Evolutionary conservation across 1,139 yeast species (phyloP).

Genomic region (Candida buenavistaensis): DNA sequence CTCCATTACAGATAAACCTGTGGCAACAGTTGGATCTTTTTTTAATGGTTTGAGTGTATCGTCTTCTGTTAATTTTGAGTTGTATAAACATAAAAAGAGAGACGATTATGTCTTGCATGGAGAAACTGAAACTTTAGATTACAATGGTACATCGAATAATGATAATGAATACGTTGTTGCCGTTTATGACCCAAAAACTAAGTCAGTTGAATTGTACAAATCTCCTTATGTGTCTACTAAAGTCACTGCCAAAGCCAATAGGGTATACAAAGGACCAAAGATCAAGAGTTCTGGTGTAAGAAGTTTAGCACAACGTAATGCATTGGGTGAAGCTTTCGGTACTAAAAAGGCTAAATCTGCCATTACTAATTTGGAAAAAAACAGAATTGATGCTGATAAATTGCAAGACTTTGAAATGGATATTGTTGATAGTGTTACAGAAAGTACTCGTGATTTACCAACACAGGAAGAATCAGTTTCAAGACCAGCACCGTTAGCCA

Average conservation of each 20-base stretch:
- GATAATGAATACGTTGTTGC: conserved; percentile 60
- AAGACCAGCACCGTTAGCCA: conserved; percentile 81
- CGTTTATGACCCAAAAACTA: conserved; percentile 61
- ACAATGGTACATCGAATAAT: conserved; percentile 62
- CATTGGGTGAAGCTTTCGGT: conserved; percentile 95
- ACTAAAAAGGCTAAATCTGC: conserved; percentile 95
- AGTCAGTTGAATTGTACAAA: conserved; percentile 60
- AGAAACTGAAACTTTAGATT: conserved; percentile 70
- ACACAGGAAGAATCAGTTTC: conserved; percentile 58
- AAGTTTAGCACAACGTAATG: conserved; percentile 63
- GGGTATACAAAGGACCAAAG: conserved; percentile 57
- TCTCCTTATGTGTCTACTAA: conserved; percentile 58
- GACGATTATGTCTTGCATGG: conserved; percentile 66
- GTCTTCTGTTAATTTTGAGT: conserved; percentile 56
- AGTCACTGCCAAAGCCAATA: conserved; percentile 55
- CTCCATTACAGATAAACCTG: conserved; percentile 26
- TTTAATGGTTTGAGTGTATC: conserved; percentile 77
- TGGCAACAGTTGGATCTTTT: conserved; percentile 53
- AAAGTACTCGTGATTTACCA: conserved; percentile 72
- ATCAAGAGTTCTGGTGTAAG: conserved; percentile 58
- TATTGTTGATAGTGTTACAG: conserved; percentile 77
- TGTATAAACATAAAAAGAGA: conserved; percentile 56
- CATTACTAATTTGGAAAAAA: conserved; percentile 75
- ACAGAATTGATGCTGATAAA: conserved; percentile 81
- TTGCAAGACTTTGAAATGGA: conserved; percentile 74